phyloP scores from a whole-genome alignment of 2,329 filamentous ascomycete genomes.

The Claviceps digitariae region DNA sequence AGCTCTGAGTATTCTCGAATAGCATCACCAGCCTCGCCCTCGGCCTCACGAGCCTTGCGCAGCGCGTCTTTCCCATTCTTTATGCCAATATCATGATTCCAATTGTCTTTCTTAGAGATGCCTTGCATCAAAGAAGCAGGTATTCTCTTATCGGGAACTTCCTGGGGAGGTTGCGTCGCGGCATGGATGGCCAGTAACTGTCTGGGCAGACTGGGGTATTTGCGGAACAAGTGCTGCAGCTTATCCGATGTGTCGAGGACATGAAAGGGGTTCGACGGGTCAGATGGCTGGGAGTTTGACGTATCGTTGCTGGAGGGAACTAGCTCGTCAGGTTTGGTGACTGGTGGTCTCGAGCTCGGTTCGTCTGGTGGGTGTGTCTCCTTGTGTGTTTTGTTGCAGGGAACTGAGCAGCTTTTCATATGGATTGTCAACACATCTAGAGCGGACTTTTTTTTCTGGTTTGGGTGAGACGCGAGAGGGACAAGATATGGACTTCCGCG shows the following conservation, averaged over 20 bases:
- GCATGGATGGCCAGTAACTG: constrained; percentile 35
- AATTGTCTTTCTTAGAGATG: constrained; percentile 27
- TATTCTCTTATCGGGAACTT: constrained; percentile 15
- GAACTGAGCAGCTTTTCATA: constrained; percentile 37
- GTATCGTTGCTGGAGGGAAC: background rate
- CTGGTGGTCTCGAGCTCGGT: constrained; percentile 14
- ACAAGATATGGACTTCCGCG: background rate
- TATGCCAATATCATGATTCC: constrained; percentile 46
- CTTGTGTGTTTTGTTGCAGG: constrained; percentile 40
- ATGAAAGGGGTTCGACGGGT: constrained; percentile 31
- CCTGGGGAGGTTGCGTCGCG: constrained; percentile 33
- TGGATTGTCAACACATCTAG: constrained; percentile 14
- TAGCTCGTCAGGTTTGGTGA: constrained; percentile 7
- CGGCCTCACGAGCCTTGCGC: constrained; percentile 32
- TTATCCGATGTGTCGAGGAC: constrained; percentile 36
- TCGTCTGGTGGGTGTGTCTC: constrained; percentile 33
- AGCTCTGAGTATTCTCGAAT: constrained; percentile 48
- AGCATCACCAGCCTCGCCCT: constrained; percentile 42
- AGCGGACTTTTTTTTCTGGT: no score
- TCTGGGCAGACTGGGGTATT: constrained; percentile 35
- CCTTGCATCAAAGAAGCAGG: constrained; percentile 21
- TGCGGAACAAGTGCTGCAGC: constrained; percentile 35
- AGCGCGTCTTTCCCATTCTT: constrained; percentile 41
- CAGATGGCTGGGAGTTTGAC: constrained; percentile 3
- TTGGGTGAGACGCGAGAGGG: background rate